phyloP scores from a whole-genome alignment of 768 basidiomycete genomes.

The Piloderma croceum region DNA sequence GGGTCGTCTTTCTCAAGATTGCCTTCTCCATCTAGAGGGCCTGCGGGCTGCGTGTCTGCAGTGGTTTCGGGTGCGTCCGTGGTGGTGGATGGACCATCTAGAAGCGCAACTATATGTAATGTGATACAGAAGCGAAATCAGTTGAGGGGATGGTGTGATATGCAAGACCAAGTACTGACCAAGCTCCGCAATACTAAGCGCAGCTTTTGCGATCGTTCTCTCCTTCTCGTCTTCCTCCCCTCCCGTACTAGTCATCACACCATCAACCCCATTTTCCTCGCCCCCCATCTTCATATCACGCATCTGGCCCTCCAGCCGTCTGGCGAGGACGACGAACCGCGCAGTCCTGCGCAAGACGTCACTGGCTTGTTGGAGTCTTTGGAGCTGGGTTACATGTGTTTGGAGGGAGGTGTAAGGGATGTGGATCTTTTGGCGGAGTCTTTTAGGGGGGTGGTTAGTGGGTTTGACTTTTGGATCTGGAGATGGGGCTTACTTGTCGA shows the following conservation, averaged over 20 bases:
- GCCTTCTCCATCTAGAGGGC: not conserved
- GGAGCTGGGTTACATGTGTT: constrained; percentile 62
- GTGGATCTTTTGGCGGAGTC: constrained; percentile 82
- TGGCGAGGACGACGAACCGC: constrained; percentile 77
- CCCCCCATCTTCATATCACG: constrained; percentile 47
- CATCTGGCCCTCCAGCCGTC: constrained; percentile 85
- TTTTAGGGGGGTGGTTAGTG: constrained; percentile 26
- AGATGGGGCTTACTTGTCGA: constrained; percentile 58
- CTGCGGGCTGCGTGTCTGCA: too few species aligned
- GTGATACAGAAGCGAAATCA: constrained; percentile 6
- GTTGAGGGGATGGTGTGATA: not conserved
- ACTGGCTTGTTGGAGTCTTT: constrained; percentile 75
- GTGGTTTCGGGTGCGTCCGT: too few species aligned
- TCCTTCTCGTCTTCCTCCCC: constrained; percentile 76
- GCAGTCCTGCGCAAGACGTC: constrained; percentile 81
- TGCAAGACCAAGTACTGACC: constrained; percentile 43
- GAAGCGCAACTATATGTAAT: constrained; percentile 37
- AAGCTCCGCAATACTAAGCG: constrained; percentile 89
- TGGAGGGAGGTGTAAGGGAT: constrained; percentile 75
- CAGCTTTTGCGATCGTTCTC: constrained; percentile 85
- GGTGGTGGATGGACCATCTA: constrained; percentile 34
- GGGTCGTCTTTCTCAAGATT: constrained; percentile 12
- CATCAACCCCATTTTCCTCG: not conserved
- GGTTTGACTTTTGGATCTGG: constrained; percentile 14
- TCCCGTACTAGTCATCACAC: constrained; percentile 8